Conservation (phyloP, 441 rosid genomes). For the Adansonia rubrostipa region DNA sequence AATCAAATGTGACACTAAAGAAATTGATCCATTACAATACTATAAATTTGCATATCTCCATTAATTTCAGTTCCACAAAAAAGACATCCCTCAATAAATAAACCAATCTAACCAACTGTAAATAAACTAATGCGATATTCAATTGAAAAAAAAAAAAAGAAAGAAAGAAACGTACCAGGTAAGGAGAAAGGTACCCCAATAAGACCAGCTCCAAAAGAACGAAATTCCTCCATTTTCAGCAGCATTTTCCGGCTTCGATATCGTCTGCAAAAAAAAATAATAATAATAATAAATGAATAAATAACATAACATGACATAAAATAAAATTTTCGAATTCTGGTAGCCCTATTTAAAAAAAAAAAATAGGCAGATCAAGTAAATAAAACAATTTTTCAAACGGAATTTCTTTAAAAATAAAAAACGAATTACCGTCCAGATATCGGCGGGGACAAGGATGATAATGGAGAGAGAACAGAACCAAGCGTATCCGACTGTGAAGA, state of each 20-base stretch:
- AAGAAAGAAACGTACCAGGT: slow-evolving; percentile 66
- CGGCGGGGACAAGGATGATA: slow-evolving; percentile 95
- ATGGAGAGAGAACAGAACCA: slow-evolving; percentile 97
- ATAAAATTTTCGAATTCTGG: background rate
- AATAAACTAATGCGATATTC: background rate
- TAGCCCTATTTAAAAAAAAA: background rate
- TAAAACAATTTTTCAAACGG: background rate
- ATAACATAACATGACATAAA: background rate
- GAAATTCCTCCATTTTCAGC: slow-evolving; percentile 72
- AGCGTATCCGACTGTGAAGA: slow-evolving; percentile 91
- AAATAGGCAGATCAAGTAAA: background rate
- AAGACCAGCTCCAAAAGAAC: slow-evolving; percentile 97
- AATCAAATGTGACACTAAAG: background rate
- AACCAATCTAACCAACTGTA: background rate
- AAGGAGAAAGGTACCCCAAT: slow-evolving; percentile 95
- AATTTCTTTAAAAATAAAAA: background rate
- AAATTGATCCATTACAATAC: background rate
- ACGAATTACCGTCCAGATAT: slow-evolving; percentile 75
- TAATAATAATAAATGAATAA: too few relatives aligned
- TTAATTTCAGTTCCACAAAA: background rate
- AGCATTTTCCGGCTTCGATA: slow-evolving; percentile 49
- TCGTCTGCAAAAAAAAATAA: slow-evolving; percentile 48
- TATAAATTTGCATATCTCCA: background rate
- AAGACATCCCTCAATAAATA: background rate
- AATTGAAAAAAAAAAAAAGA: background rate